Conservation (phyloP, 192 early-diverging fungal species). For the Backusella luteola region DNA sequence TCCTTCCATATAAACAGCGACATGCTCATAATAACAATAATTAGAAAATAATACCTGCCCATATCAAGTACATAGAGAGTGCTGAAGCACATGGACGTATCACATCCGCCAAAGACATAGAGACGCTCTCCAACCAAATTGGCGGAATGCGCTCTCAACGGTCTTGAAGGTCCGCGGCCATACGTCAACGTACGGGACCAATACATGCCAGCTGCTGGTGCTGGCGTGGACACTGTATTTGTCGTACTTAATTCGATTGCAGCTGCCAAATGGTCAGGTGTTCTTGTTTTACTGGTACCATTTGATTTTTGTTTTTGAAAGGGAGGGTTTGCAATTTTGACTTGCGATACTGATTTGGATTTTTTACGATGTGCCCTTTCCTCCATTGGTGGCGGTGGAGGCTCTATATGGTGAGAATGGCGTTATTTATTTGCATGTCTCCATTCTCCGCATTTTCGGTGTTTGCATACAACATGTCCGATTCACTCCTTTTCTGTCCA, state of each 20-base stretch:
- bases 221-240: conserved; percentile 37
- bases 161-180: conserved; percentile 56
- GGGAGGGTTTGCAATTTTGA: neutral
- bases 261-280: conserved; percentile 13
- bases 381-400: neutral
- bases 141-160: conserved; percentile 77
- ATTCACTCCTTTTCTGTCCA: neutral
- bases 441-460: neutral
- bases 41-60: conserved; percentile 38
- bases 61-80: conserved; percentile 80
- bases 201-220: conserved; percentile 81
- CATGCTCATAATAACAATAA: neutral
- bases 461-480: neutral
- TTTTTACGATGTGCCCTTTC: conserved; percentile 1
- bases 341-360: neutral
- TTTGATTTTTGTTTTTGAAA: neutral
- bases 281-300: neutral
- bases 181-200: conserved; percentile 65
- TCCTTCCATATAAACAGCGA: neutral
- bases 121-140: conserved; percentile 72
- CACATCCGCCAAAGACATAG: conserved; percentile 88
- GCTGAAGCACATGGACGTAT: conserved; percentile 70
- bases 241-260: conserved; percentile 21
- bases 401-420: neutral
- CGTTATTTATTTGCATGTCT: neutral